A percentile compares a stretch with the other conserved stretches of the same genome.
phyloP scores from a whole-genome alignment of 2,329 filamentous ascomycete species.

The Biscogniauxia marginata region DNA sequence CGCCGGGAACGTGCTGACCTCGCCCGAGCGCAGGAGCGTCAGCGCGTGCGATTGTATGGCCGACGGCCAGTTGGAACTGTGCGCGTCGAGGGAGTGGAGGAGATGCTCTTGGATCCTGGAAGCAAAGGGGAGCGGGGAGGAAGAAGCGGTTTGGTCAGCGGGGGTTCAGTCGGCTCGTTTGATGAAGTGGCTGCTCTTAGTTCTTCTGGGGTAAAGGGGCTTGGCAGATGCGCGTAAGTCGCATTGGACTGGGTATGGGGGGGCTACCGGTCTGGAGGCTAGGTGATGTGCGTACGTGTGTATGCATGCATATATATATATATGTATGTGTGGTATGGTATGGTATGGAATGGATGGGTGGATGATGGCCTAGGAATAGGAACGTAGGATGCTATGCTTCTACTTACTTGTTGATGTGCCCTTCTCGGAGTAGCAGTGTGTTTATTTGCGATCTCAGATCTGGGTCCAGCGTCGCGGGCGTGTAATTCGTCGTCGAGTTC shows the following conservation, averaged over 20 bases:
- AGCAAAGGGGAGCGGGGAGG: constrained; percentile 7
- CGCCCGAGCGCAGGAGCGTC: constrained; percentile 57
- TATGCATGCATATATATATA: background rate
- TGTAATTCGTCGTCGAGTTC: constrained; percentile 57
- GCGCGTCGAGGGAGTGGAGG: constrained; percentile 59
- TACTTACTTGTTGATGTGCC: constrained; percentile 57
- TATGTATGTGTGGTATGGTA: background rate
- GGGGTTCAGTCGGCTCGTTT: background rate
- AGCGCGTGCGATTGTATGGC: constrained; percentile 59
- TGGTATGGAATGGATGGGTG: background rate
- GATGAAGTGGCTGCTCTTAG: background rate
- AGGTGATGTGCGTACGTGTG: background rate
- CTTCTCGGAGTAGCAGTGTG: constrained; percentile 54
- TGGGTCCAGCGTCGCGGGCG: constrained; percentile 58
- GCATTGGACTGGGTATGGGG: background rate
- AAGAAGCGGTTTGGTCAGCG: constrained; percentile 2
- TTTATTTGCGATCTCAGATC: constrained; percentile 65
- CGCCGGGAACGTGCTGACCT: constrained; percentile 59
- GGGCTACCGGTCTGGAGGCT: background rate
- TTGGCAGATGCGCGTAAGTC: background rate
- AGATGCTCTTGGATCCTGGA: constrained; percentile 66
- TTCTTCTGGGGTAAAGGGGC: background rate
- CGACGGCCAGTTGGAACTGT: constrained; percentile 63
- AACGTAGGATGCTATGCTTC: background rate
- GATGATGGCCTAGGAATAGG: background rate